Base-by-base conservation (phyloP, 2,329 filamentous ascomycete species). In the Harringtonia lauricola region DNA sequence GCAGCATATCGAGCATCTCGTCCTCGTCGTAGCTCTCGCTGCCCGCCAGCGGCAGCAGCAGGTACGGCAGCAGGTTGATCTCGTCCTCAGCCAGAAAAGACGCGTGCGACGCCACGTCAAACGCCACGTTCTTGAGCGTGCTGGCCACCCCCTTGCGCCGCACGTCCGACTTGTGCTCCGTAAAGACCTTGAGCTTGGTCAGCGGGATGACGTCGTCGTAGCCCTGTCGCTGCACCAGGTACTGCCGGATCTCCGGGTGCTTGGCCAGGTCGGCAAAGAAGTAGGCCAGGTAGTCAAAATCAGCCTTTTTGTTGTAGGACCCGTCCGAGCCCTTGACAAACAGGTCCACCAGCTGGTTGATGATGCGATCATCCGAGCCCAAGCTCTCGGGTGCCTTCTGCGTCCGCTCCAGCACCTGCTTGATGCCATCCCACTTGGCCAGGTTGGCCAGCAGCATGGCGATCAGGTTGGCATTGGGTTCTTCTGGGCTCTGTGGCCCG, bases 391-490 rank as follows among this genome's bases (percentile, higher is more conserved):
- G 83, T 0, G 81, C 61, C 8, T 74, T 66, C 49, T 87, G 82
- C 55, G 82, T 83, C 44, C 83, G 68, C 5, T 71, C 68, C 12
- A 90, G 63, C 5, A 95, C 68, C 36, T 72, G 72, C 51, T 83
- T 82, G 45, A 95, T 63, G 7, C 71, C 72, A 52, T 90, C 80
- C 48, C 76, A 83, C 65, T 96, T 96, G 46, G 81, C 76, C 42
- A 98, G 70, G 58, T 98, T 98, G 60, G 92, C 88, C 21, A 96
- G 73, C 14, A 98, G 75, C 88, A 95, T 96, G 37, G 87, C 79
- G 37, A 94, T 67, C 34, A 92, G 74, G 57, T 95, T 84, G 42
- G 86, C 87, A 57, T 89, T 89, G 26, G 76, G 73, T 58, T 96
- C 90, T 42, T 82, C 78, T 4, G 76, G 68, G 53, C 78, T 74